Conservation (phyloP, 495 filamentous ascomycete species). For the Hyaloscypha bicolor region DNA sequence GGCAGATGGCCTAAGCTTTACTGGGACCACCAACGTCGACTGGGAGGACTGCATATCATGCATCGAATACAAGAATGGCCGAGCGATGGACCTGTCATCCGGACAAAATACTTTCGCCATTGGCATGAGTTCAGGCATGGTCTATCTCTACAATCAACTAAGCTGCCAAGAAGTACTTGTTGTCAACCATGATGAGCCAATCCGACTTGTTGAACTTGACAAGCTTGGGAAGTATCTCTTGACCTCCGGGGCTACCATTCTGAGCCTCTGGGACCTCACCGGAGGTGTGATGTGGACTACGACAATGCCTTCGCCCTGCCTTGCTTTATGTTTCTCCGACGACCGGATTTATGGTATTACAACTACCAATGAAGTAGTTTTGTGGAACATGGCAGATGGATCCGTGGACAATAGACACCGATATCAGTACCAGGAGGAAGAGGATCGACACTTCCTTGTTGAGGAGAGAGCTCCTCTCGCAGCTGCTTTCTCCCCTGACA, state of each 20-base stretch:
- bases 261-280: too few relatives aligned
- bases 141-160: background rate
- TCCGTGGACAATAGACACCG: background rate
- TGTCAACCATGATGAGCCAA: background rate
- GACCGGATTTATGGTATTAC: too few relatives aligned
- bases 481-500: constrained; percentile 3
- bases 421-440: background rate
- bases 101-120: constrained; percentile 10
- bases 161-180: background rate
- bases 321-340: too few relatives aligned
- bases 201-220: background rate
- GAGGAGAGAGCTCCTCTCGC: background rate
- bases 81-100: background rate
- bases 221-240: too few relatives aligned
- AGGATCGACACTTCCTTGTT: background rate
- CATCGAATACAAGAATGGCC: background rate
- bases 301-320: background rate
- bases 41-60: constrained; percentile 37
- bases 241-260: too few relatives aligned
- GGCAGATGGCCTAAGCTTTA: constrained; percentile 17
- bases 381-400: background rate
- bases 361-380: background rate
- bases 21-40: constrained; percentile 20
- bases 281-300: too few relatives aligned
- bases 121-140: background rate